Base-by-base conservation (phyloP, 108 stramenopile species). In the Nitzschia sp. region DNA sequence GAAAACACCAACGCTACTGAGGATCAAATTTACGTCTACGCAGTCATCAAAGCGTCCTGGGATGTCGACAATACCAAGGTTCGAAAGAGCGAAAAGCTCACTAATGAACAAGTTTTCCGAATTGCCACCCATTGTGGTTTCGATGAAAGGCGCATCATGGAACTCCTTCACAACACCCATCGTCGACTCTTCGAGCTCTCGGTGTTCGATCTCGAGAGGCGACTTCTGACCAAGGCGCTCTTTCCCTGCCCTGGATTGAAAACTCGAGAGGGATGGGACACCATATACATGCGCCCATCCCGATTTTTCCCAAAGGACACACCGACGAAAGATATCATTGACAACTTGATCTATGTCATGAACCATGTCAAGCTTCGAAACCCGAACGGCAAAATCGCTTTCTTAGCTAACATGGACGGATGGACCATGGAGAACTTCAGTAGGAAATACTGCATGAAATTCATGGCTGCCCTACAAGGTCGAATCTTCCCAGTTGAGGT, bases 401-500 rank as follows among this genome's bases (percentile, higher is more conserved):
- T 84, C 48, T 50, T 84, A 46, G 77, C 80, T 14, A 55, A 81
- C 67, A 84, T 84, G 83, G 63, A 63, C 51, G 64, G 68, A 24
- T 81, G 80, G 80, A 63, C 62, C 7, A 79, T 81, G 77, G n/a
- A 54, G 8, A 81, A 81, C 65, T 84, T 84, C 67, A 24, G 50
- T 8, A 53, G 70, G 9, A 58, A 56, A 38, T 84, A 81, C 53
- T 80, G 73, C 41, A 51, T 48, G 25, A 68, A 78, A 41, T 84
- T 81, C 67, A 76, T 84, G 76, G 71, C 63, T 65, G 69, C 67
- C 53, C 53, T 84, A 48, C 80, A 84, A 51, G 83, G 83, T 40
- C 19, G 71, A 0, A 53, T 70, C 34, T 34, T 34, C 29, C 83
- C 83, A 7, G 73, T 67, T 12, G 68, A 76, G 10, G 83, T 84